phyloP scores from a whole-genome alignment of 306 rosid genomes.

The Psophocarpus tetragonolobus region DNA sequence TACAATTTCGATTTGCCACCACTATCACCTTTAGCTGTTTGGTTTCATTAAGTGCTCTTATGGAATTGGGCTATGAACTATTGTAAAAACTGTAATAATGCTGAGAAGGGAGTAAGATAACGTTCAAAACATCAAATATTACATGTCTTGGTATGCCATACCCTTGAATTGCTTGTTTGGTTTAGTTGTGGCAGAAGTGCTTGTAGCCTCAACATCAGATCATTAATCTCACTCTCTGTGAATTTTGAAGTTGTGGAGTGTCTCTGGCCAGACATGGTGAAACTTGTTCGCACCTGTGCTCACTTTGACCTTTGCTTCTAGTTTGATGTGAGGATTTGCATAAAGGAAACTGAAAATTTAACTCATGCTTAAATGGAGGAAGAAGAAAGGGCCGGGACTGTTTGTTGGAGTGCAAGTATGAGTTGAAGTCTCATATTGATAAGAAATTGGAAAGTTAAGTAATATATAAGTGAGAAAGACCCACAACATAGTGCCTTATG shows the following conservation, averaged over 20 bases:
- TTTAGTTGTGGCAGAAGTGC: neutral
- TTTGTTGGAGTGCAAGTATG: too few relatives aligned
- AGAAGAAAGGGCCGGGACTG: neutral
- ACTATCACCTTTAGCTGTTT: neutral
- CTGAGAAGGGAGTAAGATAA: neutral
- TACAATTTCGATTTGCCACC: neutral
- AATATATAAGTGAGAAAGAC: too few relatives aligned
- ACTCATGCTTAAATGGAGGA: neutral
- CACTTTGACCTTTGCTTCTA: neutral
- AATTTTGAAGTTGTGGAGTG: neutral
- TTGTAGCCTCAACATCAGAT: neutral
- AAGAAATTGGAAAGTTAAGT: too few relatives aligned
- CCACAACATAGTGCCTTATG: too few relatives aligned
- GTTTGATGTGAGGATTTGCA: neutral
- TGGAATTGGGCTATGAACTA: neutral
- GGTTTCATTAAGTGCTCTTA: neutral
- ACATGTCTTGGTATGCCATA: neutral
- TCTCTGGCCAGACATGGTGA: neutral
- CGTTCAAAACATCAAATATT: neutral
- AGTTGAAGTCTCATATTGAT: too few relatives aligned
- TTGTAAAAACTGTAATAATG: neutral
- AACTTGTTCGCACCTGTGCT: neutral
- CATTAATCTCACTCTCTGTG: neutral
- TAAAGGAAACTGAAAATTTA: neutral
- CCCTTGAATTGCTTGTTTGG: constrained; percentile 1